Evolutionary conservation across 2,329 filamentous ascomycete genomes (phyloP).

Genomic region (Chaetomium sp.): DNA sequence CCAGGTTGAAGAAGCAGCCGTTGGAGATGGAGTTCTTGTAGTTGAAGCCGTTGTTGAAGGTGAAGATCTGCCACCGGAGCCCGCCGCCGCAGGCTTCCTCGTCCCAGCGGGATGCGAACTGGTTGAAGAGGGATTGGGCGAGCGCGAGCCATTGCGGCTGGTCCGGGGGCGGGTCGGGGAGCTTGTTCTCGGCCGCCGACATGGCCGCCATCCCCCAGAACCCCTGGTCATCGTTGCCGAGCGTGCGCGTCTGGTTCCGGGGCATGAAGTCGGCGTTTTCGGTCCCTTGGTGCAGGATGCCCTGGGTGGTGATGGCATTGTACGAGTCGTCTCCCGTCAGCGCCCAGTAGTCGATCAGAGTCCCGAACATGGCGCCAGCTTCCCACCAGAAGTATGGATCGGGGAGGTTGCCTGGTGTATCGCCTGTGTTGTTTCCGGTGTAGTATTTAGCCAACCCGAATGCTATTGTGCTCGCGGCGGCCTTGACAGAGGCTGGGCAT

Average conservation of each 20-base stretch:
- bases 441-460: slow-evolving; percentile 54
- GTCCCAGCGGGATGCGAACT: slow-evolving; percentile 73
- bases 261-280: slow-evolving; percentile 67
- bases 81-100: slow-evolving; percentile 67
- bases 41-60: slow-evolving; percentile 70
- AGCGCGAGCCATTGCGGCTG: slow-evolving; percentile 77
- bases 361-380: slow-evolving; percentile 70
- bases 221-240: slow-evolving; percentile 75
- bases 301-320: slow-evolving; percentile 61
- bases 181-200: slow-evolving; percentile 75
- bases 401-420: slow-evolving; percentile 59
- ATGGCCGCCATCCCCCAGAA: slow-evolving; percentile 87
- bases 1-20: slow-evolving; percentile 70
- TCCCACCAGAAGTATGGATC: slow-evolving; percentile 76
- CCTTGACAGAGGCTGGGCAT: slow-evolving; percentile 53
- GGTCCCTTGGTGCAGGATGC: slow-evolving; percentile 62
- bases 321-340: slow-evolving; percentile 68
- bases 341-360: slow-evolving; percentile 72
- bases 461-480: slow-evolving; percentile 51
- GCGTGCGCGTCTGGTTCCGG: slow-evolving; percentile 60
- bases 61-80: slow-evolving; percentile 83
- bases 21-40: slow-evolving; percentile 72
- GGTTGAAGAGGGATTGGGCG: slow-evolving; percentile 78
- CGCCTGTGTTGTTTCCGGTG: slow-evolving; percentile 61
- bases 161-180: slow-evolving; percentile 64